Percentiles rank a stretch among this genome's conserved stretches.
These are phyloP conservation scores for Ampelocalamus luodianensis DNA, from an alignment of 176 grass and related monocot genomes.

Conservation along the genomic window DNA sequence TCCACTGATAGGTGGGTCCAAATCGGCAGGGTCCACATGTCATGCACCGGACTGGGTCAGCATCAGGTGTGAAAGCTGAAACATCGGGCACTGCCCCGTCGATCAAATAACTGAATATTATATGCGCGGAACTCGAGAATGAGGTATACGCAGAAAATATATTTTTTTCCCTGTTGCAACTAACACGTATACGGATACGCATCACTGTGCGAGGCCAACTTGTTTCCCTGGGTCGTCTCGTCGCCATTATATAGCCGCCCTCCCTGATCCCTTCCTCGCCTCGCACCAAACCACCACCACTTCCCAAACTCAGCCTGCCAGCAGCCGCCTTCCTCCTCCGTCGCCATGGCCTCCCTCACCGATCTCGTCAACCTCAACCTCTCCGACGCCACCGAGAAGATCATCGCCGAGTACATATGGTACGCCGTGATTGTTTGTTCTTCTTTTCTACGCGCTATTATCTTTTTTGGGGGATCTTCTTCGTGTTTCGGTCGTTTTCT, in stretches of 20 bases:
- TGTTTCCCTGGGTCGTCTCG: background rate
- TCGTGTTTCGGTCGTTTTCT: background rate
- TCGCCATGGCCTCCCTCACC: slow-evolving; percentile 83
- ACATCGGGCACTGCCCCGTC: background rate
- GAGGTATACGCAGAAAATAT: background rate
- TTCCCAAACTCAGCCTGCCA: background rate
- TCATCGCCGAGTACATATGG: slow-evolving; percentile 99
- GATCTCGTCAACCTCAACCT: slow-evolving; percentile 95
- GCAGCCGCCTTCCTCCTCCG: background rate
- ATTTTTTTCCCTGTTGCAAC: too few relatives aligned
- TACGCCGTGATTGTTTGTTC: slow-evolving; percentile 38
- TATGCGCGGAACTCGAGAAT: slow-evolving; percentile 34
- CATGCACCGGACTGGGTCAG: accelerated
- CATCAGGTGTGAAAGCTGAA: background rate
- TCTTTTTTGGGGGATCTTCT: background rate
- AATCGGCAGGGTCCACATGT: accelerated
- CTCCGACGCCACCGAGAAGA: slow-evolving; percentile 76
- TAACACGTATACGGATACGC: background rate
- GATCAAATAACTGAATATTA: slow-evolving; percentile 5
- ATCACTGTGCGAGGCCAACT: background rate
- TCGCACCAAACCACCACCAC: background rate
- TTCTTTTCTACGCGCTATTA: background rate
- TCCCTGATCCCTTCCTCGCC: slow-evolving; percentile 40
- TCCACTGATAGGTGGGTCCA: background rate
- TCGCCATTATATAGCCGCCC: slow-evolving; percentile 50